Evolutionary conservation across 345 rosid genomes (phyloP).

Genomic region (Lepidium didymum): DNA sequence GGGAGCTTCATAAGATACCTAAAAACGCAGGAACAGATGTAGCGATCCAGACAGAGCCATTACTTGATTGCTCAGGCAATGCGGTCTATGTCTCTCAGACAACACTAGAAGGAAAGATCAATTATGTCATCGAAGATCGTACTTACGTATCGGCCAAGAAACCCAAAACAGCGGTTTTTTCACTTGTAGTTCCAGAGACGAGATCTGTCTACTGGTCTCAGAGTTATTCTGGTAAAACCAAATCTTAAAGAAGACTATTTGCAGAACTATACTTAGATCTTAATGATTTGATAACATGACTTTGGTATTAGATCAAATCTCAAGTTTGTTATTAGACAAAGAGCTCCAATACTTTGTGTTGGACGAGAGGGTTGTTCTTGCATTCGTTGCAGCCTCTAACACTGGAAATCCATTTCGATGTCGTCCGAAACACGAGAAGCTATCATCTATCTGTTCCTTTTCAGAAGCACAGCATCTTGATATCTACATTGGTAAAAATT

Average conservation of each 20-base stretch:
- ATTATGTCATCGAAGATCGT: constrained; percentile 29
- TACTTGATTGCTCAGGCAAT: constrained; percentile 68
- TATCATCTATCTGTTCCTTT: constrained; percentile 57
- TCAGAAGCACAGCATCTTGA: constrained; percentile 38
- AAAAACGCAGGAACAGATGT: constrained; percentile 33
- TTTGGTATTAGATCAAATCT: constrained; percentile 38
- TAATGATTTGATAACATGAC: not conserved
- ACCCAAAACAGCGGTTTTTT: constrained; percentile 48
- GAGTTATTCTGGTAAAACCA: constrained; percentile 54
- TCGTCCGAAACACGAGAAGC: constrained; percentile 52
- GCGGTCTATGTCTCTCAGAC: constrained; percentile 65
- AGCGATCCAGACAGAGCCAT: constrained; percentile 52
- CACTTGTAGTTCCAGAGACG: constrained; percentile 64
- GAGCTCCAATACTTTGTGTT: constrained; percentile 57
- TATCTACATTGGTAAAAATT: constrained; percentile 53
- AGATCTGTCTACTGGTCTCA: constrained; percentile 71
- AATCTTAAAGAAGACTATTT: not conserved
- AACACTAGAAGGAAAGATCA: constrained; percentile 47
- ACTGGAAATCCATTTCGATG: constrained; percentile 53
- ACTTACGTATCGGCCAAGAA: constrained; percentile 51
- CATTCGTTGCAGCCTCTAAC: constrained; percentile 68
- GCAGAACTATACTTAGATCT: not conserved
- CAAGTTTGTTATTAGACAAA: constrained; percentile 37
- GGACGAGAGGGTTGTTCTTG: constrained; percentile 73
- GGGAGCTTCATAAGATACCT: constrained; percentile 46